phyloP scores from a whole-genome alignment of 257 asterid species.

The Ligustrum vulgare region DNA sequence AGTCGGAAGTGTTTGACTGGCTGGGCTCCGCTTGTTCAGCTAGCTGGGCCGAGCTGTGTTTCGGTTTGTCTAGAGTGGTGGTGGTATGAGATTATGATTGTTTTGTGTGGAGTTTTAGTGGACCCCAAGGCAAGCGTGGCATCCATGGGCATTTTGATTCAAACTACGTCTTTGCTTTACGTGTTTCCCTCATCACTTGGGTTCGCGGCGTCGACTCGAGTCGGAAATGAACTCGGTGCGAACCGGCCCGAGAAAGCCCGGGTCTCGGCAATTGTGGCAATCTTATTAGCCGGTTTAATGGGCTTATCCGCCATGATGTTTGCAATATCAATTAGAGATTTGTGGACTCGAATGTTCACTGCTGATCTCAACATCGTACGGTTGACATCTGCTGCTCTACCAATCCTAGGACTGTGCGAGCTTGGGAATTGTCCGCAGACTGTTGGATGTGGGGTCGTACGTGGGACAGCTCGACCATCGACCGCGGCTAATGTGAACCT shows the following conservation, averaged over 20 bases:
- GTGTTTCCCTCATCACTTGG: slow-evolving; percentile 69
- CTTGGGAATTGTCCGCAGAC: slow-evolving; percentile 93
- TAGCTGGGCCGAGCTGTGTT: slow-evolving; percentile 80
- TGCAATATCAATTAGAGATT: slow-evolving; percentile 38
- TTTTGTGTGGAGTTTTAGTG: slow-evolving; percentile 65
- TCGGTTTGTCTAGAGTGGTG: slow-evolving; percentile 92
- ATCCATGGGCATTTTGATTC: slow-evolving; percentile 74
- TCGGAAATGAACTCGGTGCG: slow-evolving; percentile 81
- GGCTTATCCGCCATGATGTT: slow-evolving; percentile 59
- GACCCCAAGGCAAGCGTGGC: slow-evolving; percentile 84
- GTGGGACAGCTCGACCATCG: slow-evolving; percentile 79
- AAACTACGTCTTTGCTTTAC: slow-evolving; percentile 71
- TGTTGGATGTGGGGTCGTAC: slow-evolving; percentile 81
- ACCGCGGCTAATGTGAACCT: slow-evolving; percentile 84
- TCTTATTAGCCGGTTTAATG: slow-evolving; percentile 51
- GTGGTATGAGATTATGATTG: slow-evolving; percentile 91
- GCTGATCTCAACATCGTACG: slow-evolving; percentile 45
- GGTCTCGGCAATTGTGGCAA: slow-evolving; percentile 40
- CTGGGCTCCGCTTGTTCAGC: slow-evolving; percentile 70
- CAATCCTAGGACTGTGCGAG: slow-evolving; percentile 79
- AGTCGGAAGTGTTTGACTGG: slow-evolving; percentile 54
- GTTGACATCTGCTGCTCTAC: slow-evolving; percentile 66
- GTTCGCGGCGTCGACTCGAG: slow-evolving; percentile 74
- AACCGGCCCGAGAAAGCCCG: slow-evolving; percentile 65
- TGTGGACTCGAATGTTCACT: slow-evolving; percentile 75